phyloP scores from a whole-genome alignment of 2,329 filamentous ascomycete species.

The Xylariaceae sp. region DNA sequence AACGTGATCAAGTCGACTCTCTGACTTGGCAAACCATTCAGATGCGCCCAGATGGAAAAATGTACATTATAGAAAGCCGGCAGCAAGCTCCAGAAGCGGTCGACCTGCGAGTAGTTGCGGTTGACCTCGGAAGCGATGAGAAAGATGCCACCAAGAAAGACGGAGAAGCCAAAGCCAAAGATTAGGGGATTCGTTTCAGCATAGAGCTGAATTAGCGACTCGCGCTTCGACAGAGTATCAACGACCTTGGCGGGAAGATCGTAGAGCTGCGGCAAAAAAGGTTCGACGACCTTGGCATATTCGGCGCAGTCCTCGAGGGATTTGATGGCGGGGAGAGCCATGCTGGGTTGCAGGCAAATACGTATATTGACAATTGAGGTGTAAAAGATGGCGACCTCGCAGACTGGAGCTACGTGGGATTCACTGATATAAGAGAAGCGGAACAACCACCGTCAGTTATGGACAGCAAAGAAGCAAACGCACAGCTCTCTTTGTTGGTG shows the following conservation, averaged over 20 bases:
- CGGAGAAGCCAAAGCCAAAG: constrained; percentile 67
- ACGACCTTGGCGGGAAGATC: constrained; percentile 65
- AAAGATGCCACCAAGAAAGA: constrained; percentile 70
- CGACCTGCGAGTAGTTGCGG: constrained; percentile 94
- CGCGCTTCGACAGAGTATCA: constrained; percentile 57
- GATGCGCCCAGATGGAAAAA: constrained; percentile 76
- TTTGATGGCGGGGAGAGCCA: constrained; percentile 72
- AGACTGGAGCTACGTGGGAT: too few species aligned
- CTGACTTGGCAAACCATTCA: constrained; percentile 67
- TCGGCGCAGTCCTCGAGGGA: constrained; percentile 73
- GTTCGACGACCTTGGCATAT: constrained; percentile 70
- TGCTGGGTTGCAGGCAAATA: constrained; percentile 27
- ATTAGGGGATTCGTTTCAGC: constrained; percentile 82
- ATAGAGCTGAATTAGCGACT: constrained; percentile 70
- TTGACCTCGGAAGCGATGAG: constrained; percentile 80
- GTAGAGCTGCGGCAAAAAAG: constrained; percentile 69
- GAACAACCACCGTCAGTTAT: background rate
- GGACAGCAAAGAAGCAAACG: background rate
- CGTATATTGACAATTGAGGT: background rate
- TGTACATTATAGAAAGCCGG: constrained; percentile 85
- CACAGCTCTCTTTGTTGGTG: background rate
- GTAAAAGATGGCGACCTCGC: background rate
- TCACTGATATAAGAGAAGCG: background rate
- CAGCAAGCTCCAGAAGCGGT: constrained; percentile 86
- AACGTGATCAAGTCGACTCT: constrained; percentile 71